Base-by-base conservation (phyloP, 176 grass and related monocot genomes). In the Microstegium vimineum region DNA sequence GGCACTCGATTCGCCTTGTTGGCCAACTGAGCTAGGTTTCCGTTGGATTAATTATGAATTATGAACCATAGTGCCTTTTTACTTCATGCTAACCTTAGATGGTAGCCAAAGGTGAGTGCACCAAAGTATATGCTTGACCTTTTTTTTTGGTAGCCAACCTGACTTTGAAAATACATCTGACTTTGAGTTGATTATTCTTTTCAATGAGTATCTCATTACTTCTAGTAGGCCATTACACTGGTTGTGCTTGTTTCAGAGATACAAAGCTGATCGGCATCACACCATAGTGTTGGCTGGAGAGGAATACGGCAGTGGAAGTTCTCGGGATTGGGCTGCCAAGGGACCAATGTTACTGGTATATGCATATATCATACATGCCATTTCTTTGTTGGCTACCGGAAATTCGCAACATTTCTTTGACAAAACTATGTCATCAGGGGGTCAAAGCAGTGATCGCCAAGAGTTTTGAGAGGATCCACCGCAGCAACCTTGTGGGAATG, bases 281-380 rank as follows among this genome's bases (percentile, higher is more conserved):
- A 98, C 96, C 1, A 88, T 98, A 6, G 81, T 95, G 89, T 73
- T 98, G 45, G 93, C 96, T 88, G 96, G 96, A 37, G 91, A 89
- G 17, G 96, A 98, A 77, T 98, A 98, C 2, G 96, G 96, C 59
- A 98, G 96, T 32, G 93, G 96, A 66, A 98, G 96, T 70, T 98
- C 96, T 71, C 93, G 96, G 56, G 96, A 98, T 75, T 98, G 96
- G 96, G 96, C 93, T 85, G 96, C 96, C 22, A 95, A 98, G 76
- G 96, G 96, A 8, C 93, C 96, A 12, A 93, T 95, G 96, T 81
- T 98, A 31, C 87, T 98, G 56, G 96, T 90, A 75, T 75, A 8
- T 61, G 54, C 47, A 49, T 52, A 49, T 52, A 47, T 46, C 73
- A 28, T 45, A 35, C 63, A 6, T 69, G 52, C 49, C n/a, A 43